Conservation (phyloP, 108 stramenopile genomes). For the Phaeodactylum tricornutum region DNA sequence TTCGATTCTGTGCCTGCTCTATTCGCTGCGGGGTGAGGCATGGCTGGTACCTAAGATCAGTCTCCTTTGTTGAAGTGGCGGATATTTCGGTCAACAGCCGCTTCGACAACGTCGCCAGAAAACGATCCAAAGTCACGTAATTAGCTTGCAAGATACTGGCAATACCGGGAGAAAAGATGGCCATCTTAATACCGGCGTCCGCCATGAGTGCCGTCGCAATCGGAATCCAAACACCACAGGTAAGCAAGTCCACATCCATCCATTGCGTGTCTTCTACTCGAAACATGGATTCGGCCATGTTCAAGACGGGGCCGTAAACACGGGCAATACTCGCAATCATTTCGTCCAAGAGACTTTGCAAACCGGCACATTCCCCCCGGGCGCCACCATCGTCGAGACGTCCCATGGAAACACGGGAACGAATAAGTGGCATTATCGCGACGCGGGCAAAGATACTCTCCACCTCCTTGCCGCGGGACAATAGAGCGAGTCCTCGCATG, state of each 20-base stretch:
- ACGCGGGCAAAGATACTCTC: constrained; percentile 78
- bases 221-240: constrained; percentile 82
- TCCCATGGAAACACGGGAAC: constrained; percentile 77
- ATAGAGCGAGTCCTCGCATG: constrained; percentile 63
- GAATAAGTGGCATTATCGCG: constrained; percentile 81
- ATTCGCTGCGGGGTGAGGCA: constrained; percentile 18
- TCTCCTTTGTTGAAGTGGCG: background rate
- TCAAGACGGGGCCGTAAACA: constrained; percentile 53
- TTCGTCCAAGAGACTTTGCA: constrained; percentile 61
- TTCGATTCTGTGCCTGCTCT: constrained; percentile 53
- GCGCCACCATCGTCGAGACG: constrained; percentile 78
- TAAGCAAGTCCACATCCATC: constrained; percentile 72
- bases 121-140: constrained; percentile 66
- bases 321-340: constrained; percentile 39
- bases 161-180: constrained; percentile 87
- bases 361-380: constrained; percentile 82
- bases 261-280: constrained; percentile 8
- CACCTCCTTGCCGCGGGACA: constrained; percentile 64
- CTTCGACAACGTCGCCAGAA: constrained; percentile 53
- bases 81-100: constrained; percentile 28
- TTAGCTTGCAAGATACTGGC: constrained; percentile 78
- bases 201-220: constrained; percentile 81
- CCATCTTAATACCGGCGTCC: constrained; percentile 79
- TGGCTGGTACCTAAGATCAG: too few species aligned
- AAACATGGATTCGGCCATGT: constrained; percentile 64